phyloP scores from a whole-genome alignment of 2,329 filamentous ascomycete species.

The Sporothrix dimorphospora region DNA sequence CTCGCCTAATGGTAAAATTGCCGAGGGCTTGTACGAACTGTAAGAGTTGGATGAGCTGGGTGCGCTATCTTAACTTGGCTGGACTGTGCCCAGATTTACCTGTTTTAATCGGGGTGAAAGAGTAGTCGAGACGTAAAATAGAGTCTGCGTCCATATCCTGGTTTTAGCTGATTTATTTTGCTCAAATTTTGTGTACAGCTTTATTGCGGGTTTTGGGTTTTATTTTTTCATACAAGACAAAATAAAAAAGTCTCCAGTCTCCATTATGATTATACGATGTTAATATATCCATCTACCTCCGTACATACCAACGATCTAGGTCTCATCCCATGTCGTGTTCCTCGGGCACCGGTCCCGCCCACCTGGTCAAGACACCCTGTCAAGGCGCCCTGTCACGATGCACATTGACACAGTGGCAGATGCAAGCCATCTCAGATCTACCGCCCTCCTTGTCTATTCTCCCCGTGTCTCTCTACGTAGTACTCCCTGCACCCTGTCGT shows the following conservation, averaged over 20 bases:
- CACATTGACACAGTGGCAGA: slow-evolving; percentile 19
- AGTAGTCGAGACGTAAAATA: no score
- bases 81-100: neutral
- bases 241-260: neutral
- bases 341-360: neutral
- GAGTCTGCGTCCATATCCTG: neutral
- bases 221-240: neutral
- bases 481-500: neutral
- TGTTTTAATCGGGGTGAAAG: neutral
- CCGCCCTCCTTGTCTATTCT: neutral
- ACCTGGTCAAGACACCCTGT: neutral
- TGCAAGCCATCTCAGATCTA: slow-evolving; percentile 17
- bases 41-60: neutral
- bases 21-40: neutral
- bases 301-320: neutral
- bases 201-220: neutral
- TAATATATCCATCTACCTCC: neutral
- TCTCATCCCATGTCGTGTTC: neutral
- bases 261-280: neutral
- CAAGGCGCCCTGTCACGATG: neutral
- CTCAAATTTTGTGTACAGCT: neutral
- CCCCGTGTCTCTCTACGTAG: neutral
- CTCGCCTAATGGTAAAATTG: slow-evolving; percentile 19
- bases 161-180: neutral
- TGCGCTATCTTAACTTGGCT: neutral